Base-by-base conservation (phyloP, 2,329 filamentous ascomycete species). In the Fusarium equiseti region DNA sequence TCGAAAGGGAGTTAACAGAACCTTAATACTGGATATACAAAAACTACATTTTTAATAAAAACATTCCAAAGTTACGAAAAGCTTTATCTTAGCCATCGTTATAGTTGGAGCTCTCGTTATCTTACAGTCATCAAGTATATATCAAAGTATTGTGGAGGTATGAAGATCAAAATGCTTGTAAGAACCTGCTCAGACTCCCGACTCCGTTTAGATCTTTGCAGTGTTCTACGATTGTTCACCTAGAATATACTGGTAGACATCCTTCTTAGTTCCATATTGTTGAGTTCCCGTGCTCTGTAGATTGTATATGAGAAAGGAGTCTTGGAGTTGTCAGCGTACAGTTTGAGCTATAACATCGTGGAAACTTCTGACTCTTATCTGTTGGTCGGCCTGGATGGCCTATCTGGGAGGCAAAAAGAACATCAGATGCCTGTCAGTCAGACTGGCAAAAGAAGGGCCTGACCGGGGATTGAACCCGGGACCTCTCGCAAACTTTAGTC, bases 391-490 rank as follows among this genome's bases (percentile, higher is more conserved):
- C 18, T n/a, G 35, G 10, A 7, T n/a, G 35, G 35, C 12, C 35
- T 38, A 38, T n/a, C 35, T n/a, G 35, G 6, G 10, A 38, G 35
- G 35, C 10, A 38, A 38, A 38, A 38, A n/a, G 35, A 38, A 6
- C 18, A 38, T 44, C 20, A 27, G 5, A 53, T 40, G n/a, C 9
- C n/a, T 16, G 50, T 11, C 9, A 1, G 24, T n/a, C 8, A 27
- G 50, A 29, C 22, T 3, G 16, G 29, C 60, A 65, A 64, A 65
- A 66, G 38, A 29, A 66, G 80, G 80, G 80, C 80, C 80, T 81
- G 80, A 79, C 81, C 81, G 80, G 79, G 81, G 80, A 82, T 82
- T 80, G 81, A 82, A 82, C 81, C 80, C 81, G 81, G 80, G 81
- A 82, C 81, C 81, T 82, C 81, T 81, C 81, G 81, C 81, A 82